Percentiles rank a stretch among this genome's conserved stretches.
phyloP scores from a whole-genome alignment of 208 protist genomes.

The Endotrypanum monterogeii region DNA sequence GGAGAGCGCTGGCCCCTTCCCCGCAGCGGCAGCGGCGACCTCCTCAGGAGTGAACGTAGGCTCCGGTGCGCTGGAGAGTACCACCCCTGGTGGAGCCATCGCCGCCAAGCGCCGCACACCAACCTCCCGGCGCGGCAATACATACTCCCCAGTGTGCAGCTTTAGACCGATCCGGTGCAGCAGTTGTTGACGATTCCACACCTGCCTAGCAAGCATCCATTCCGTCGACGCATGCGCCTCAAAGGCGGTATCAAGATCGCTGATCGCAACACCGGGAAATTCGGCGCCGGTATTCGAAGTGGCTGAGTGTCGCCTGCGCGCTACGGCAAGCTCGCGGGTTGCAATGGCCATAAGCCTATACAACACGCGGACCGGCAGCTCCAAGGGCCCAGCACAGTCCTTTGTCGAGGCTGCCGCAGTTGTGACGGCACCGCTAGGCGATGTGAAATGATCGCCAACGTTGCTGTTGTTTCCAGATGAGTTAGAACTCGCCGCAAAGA shows the following conservation, averaged over 20 bases:
- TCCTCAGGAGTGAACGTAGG: background rate
- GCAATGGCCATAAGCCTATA: constrained; percentile 51
- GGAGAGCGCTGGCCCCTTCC: background rate
- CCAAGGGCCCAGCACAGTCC: constrained; percentile 2
- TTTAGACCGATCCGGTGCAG: constrained; percentile 80
- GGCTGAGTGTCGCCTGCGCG: constrained; percentile 3
- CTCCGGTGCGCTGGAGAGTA: constrained; percentile 9
- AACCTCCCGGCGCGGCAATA: constrained; percentile 58
- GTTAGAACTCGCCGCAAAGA: constrained; percentile 56
- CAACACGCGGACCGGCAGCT: constrained; percentile 46
- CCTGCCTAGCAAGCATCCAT: constrained; percentile 57
- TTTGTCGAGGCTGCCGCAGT: background rate
- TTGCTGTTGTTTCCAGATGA: constrained; percentile 1
- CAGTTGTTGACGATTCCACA: constrained; percentile 85
- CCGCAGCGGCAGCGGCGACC: background rate
- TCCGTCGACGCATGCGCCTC: constrained; percentile 48
- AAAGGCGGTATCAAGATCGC: constrained; percentile 44
- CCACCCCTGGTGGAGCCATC: constrained; percentile 16
- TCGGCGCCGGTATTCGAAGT: background rate
- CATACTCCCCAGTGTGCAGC: constrained; percentile 33
- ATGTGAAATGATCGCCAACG: background rate
- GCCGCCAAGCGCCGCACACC: constrained; percentile 36
- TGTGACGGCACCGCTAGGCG: constrained; percentile 15
- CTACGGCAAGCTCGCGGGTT: constrained; percentile 32
- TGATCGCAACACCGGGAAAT: constrained; percentile 31